These are phyloP conservation scores for Penicillium paxilli DNA, from an alignment of 495 filamentous ascomycete genomes.

Conservation along the genomic window DNA sequence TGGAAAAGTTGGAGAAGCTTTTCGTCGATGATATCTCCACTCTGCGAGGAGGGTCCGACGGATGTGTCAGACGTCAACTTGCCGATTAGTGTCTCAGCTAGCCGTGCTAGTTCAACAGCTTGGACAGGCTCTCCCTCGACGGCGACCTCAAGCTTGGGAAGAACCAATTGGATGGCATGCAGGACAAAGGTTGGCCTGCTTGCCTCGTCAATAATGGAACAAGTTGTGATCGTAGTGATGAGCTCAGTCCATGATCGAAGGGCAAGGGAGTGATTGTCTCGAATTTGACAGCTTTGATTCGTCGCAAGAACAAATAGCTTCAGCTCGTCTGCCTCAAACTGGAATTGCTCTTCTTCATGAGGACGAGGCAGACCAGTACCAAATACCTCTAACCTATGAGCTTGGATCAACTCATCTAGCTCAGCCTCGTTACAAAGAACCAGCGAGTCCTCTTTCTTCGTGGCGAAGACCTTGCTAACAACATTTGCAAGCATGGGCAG, in stretches of 20 bases:
- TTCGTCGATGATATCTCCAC: constrained; percentile 77
- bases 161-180: constrained; percentile 78
- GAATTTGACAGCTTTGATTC: constrained; percentile 65
- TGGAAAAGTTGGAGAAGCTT: constrained; percentile 91
- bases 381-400: constrained; percentile 53
- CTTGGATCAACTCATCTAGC: constrained; percentile 60
- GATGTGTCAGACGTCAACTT: constrained; percentile 62
- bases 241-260: constrained; percentile 81
- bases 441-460: constrained; percentile 46
- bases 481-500: constrained; percentile 59
- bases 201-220: constrained; percentile 68
- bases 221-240: constrained; percentile 72
- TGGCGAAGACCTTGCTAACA: constrained; percentile 59
- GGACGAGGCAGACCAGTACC: constrained; percentile 49
- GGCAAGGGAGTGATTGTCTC: constrained; percentile 58
- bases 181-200: constrained; percentile 73
- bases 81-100: constrained; percentile 75
- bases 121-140: constrained; percentile 62
- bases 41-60: constrained; percentile 44
- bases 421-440: constrained; percentile 57
- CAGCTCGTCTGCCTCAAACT: constrained; percentile 57
- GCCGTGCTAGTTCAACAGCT: constrained; percentile 70
- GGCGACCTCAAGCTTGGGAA: constrained; percentile 79
- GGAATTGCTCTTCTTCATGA: constrained; percentile 57
- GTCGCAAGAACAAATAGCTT: constrained; percentile 62